Base-by-base conservation (phyloP, 2,329 filamentous ascomycete genomes). In the Incumbomyces delicatus region DNA sequence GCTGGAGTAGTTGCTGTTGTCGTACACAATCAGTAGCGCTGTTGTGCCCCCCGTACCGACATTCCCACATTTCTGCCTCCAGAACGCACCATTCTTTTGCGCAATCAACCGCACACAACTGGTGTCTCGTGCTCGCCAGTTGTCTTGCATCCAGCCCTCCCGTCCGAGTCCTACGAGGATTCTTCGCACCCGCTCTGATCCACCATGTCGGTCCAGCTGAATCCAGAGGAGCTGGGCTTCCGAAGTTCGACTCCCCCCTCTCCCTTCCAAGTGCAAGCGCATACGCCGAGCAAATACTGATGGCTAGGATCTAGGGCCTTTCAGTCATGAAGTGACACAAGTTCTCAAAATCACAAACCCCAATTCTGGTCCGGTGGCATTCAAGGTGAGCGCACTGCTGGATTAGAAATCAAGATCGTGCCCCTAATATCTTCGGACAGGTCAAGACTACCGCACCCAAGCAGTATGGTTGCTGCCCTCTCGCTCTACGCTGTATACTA, bases 361-460 rank as follows among this genome's bases (percentile, higher is more conserved):
- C 17, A 75, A 76, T 60, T 66, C 61, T 47, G 73, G 78, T 50
- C 71, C 78, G 6, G 69, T 83, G 47, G 78, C 78, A 22, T 83
- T 83, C 69, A 83, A 83, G 69, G 76, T 60, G 50, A 35, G 33
- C 17, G 16, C 22, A 37, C 22, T 12, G 33, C 33, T n/a, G 16
- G 4, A 38, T 38, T 37, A 37, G 42, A 37, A 38, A 38, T 37
- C 42, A 45, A 45, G 42, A 13, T 22, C 29, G 7, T 6, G 18
- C 16, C 17, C 12, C 65, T 53, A 65, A 48, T 29, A 22, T 32
- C 44, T 46, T 40, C 50, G 20, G 48, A 35, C 30, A 95, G 88
- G 92, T 98, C 68, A 98, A 98, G 81, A 98, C 92, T 41, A 98
- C 92, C 53, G 92, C 92, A 41, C 92, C 92, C 30, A 96, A 96